These are phyloP conservation scores for Mucor indicus DNA, from an alignment of 371 early-diverging fungal species.

Conservation along the genomic window DNA sequence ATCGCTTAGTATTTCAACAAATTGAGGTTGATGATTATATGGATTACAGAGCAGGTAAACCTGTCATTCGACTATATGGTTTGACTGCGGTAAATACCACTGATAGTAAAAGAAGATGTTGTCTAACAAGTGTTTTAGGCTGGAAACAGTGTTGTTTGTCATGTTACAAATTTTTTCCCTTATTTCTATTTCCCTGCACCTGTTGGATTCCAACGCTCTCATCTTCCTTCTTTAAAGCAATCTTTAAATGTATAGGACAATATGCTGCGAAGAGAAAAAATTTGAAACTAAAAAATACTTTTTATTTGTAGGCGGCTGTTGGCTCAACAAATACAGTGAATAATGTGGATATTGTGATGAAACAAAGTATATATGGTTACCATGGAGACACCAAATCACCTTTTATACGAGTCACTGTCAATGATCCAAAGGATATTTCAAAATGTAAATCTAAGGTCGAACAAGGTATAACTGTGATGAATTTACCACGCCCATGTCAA, in stretches of 20 bases:
- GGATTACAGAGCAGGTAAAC: conserved; percentile 36
- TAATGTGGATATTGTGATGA: conserved; percentile 64
- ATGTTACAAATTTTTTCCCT: conserved; percentile 91
- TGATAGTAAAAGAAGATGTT: too few relatives aligned
- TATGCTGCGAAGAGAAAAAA: neutral
- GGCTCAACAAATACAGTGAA: conserved; percentile 37
- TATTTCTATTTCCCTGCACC: conserved; percentile 97
- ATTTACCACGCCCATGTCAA: conserved; percentile 31
- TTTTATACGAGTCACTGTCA: conserved; percentile 68
- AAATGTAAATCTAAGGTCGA: conserved; percentile 48
- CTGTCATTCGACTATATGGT: conserved; percentile 85
- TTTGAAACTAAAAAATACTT: neutral
- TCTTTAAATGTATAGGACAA: conserved; percentile 54
- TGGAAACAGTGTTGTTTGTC: conserved; percentile 88
- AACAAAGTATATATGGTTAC: conserved; percentile 82
- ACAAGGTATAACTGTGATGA: conserved; percentile 54
- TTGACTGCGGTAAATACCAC: conserved; percentile 83
- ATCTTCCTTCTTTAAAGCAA: conserved; percentile 54
- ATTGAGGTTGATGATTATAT: conserved; percentile 88
- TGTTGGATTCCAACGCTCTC: conserved; percentile 59
- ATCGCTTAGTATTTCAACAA: conserved; percentile 82
- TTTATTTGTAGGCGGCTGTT: conserved; percentile 17
- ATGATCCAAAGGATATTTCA: conserved; percentile 52
- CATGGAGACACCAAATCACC: conserved; percentile 67
- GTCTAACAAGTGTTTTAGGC: conserved; percentile 28